Evolutionary conservation across 345 rosid genomes (phyloP).

Genomic region (Kandelia obovata): DNA sequence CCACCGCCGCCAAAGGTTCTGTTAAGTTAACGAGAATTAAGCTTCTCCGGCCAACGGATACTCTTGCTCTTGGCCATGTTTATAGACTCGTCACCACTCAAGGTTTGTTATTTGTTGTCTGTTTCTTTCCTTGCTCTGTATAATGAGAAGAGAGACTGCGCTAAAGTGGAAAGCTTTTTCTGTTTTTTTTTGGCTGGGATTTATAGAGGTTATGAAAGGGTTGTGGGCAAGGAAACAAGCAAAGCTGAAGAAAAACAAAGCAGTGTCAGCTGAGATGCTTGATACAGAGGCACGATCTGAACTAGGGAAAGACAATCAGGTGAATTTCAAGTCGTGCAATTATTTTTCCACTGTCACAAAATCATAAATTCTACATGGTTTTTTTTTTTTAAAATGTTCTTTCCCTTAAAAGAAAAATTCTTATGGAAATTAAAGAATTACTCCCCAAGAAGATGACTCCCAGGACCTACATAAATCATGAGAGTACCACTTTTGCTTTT

Average conservation of each 20-base stretch:
- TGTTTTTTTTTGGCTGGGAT: not conserved
- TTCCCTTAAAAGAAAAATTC: slow-evolving; percentile 31
- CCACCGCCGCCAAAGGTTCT: slow-evolving; percentile 16
- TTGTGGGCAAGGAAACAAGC: slow-evolving; percentile 66
- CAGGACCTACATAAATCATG: no score
- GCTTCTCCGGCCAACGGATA: slow-evolving; percentile 85
- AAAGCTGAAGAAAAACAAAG: slow-evolving; percentile 42
- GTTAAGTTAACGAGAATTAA: slow-evolving; percentile 78
- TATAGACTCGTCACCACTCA: slow-evolving; percentile 76
- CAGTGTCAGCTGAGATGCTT: slow-evolving; percentile 26
- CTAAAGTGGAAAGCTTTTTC: not conserved
- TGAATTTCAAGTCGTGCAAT: slow-evolving; percentile 8
- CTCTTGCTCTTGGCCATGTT: slow-evolving; percentile 72
- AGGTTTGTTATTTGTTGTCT: slow-evolving; percentile 36
- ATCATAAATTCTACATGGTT: no score
- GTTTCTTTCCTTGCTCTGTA: not conserved
- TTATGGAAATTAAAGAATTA: no score
- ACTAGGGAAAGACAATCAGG: slow-evolving; percentile 23
- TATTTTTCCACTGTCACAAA: no score
- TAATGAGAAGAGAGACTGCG: no score
- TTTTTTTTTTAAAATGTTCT: slow-evolving; percentile 34
- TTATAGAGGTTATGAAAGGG: slow-evolving; percentile 81
- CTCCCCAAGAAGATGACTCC: no score
- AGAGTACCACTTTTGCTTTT: not conserved
- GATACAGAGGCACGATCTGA: slow-evolving; percentile 36